These are phyloP conservation scores for Quercus glauca DNA, from an alignment of 306 rosid species.

Conservation along the genomic window DNA sequence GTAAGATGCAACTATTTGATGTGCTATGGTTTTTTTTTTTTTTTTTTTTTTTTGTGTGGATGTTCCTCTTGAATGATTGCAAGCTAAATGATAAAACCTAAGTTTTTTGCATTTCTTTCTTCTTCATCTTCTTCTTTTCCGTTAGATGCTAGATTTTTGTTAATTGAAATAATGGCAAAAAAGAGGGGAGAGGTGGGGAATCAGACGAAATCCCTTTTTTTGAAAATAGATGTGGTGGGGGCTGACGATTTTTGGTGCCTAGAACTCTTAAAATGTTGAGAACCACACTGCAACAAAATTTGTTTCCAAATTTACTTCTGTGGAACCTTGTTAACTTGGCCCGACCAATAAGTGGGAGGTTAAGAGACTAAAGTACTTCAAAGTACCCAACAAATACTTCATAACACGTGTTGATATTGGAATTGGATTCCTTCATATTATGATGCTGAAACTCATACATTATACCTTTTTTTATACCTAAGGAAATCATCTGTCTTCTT, in stretches of 20 bases:
- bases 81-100: neutral
- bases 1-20: conserved; percentile 52
- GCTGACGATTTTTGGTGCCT: neutral
- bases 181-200: neutral
- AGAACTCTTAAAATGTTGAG: neutral
- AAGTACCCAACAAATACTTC: neutral
- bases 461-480: neutral
- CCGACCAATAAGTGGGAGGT: neutral
- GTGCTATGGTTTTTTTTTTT: neutral
- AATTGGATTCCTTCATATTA: neutral
- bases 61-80: neutral
- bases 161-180: neutral
- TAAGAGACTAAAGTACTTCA: neutral
- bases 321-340: neutral
- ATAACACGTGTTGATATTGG: neutral
- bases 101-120: neutral
- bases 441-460: neutral
- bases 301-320: neutral
- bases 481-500: neutral
- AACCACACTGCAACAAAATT: neutral
- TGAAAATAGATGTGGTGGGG: no score
- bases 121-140: neutral
- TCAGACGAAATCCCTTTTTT: neutral
- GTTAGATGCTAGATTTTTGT: neutral
- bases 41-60: neutral